These are phyloP conservation scores for Exophiala sp. DNA, from an alignment of 2,329 filamentous ascomycete genomes.

Conservation along the genomic window DNA sequence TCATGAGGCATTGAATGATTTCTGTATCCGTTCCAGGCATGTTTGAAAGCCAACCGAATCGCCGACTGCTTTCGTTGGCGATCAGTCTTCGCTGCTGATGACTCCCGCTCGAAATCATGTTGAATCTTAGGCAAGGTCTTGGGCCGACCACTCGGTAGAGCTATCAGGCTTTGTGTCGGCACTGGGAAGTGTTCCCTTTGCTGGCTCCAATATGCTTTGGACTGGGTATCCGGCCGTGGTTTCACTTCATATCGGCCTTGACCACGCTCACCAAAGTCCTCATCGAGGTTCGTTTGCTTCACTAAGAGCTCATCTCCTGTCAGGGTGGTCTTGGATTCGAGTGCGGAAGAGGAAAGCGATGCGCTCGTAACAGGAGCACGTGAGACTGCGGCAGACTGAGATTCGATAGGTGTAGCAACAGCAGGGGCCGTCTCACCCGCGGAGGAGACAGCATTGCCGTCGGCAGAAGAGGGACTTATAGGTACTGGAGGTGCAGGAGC, in stretches of 20 bases:
- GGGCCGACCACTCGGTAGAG: constrained; percentile 68
- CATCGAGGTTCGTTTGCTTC: constrained; percentile 16
- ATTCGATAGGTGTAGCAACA: constrained; percentile 1
- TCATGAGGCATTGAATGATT: constrained; percentile 80
- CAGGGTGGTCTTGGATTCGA: constrained; percentile 8
- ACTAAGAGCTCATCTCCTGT: constrained; percentile 24
- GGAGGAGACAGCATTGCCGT: too few species aligned
- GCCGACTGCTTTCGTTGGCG: constrained; percentile 62
- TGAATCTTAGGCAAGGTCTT: constrained; percentile 75
- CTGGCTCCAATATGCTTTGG: constrained; percentile 62
- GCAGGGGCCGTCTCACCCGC: not conserved
- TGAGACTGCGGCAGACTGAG: not conserved
- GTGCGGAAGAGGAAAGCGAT: not conserved
- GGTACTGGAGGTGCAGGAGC: constrained; percentile 3
- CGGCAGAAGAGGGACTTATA: too few species aligned
- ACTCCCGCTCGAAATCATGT: constrained; percentile 65
- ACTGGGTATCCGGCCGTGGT: constrained; percentile 19
- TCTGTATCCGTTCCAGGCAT: constrained; percentile 80
- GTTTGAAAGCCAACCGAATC: constrained; percentile 71
- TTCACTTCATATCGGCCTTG: constrained; percentile 34
- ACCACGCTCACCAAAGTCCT: constrained; percentile 33
- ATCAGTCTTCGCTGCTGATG: constrained; percentile 55
- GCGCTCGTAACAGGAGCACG: not conserved
- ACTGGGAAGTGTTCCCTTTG: constrained; percentile 75
- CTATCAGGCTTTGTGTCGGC: constrained; percentile 64